Base-by-base conservation (phyloP, 495 filamentous ascomycete genomes). In the Parmelia sp. region DNA sequence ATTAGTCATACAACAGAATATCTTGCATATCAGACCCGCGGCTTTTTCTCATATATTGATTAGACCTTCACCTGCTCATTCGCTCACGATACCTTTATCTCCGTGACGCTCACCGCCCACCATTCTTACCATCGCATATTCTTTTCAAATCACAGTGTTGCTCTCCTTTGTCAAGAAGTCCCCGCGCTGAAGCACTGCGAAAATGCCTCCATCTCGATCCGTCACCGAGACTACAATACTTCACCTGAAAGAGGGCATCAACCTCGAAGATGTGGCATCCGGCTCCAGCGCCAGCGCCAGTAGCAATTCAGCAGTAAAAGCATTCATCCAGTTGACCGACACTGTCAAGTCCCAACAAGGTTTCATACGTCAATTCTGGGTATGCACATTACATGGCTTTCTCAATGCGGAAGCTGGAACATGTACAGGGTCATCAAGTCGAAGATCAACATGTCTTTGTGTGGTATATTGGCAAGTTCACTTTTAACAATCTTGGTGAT, bases 211-310 rank as follows among this genome's bases (percentile, higher is more conserved):
- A 14, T 51, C 47, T 6, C 47, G 15, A 51, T 2, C 25, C 11
- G 23, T 51, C 47, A 51, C 47, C 47, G 47, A 51, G 47, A 51
- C 47, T 29, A 29, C 29, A 15, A 51, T 51, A 29, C 47, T 51
- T 29, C 47, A 29, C 25, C 25, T 51, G 25, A 51, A 51, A 51
- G 25, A 51, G 23, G 47, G 47, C 25, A n/a, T 51, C 25, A 15
- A 29, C 25, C 47, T 51, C 12, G 47, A 51, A 15, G 29, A 51
- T 14, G 47, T 51, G 47, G 23, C 23, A 27, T 51, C 47, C 11
- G 47, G 42, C 42, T n/a, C n/a, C n/a, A n/a, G n/a, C n/a, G 21
- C 40, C 40, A 19, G 40, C 17, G 40, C 40, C 40, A 44, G 17
- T 21, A 11, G 42, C 42, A 45, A 11, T 10, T 25, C 47, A 12